phyloP scores from a whole-genome alignment of 1,284 basidiomycete species.

The Pascua sp. region DNA sequence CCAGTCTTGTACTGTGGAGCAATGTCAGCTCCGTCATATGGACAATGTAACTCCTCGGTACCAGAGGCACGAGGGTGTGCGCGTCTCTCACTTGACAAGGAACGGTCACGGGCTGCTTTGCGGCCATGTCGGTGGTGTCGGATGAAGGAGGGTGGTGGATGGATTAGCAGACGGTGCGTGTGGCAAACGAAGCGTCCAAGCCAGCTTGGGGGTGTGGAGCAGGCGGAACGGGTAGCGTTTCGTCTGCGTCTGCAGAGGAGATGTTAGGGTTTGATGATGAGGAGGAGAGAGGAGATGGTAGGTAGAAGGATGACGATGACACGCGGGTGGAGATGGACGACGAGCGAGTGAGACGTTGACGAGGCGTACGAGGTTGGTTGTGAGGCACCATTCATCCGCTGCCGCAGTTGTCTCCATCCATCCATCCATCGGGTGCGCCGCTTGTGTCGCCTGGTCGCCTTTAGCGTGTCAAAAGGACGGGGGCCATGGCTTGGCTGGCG shows the following conservation, averaged over 20 bases:
- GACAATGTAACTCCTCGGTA: background rate
- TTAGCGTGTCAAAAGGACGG: no score
- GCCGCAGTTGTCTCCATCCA: no score
- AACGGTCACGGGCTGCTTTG: conserved; percentile 51
- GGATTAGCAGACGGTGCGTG: background rate
- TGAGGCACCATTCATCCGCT: no score
- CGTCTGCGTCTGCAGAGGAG: no score
- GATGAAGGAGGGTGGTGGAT: background rate
- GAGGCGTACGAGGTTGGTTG: background rate
- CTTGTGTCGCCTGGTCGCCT: no score
- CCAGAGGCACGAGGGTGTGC: background rate
- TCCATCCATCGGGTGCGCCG: no score
- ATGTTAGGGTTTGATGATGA: background rate
- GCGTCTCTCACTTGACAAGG: conserved; percentile 59
- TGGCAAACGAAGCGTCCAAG: background rate
- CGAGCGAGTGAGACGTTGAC: background rate
- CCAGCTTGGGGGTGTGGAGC: background rate
- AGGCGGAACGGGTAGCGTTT: background rate
- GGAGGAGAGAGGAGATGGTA: background rate
- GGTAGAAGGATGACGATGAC: background rate
- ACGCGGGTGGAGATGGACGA: no score
- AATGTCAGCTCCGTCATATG: background rate
- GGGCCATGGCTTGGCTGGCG: no score
- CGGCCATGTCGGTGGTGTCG: conserved; percentile 14
- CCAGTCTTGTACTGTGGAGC: conserved; percentile 80